These are phyloP conservation scores for Daldinia eschscholtzii DNA, from an alignment of 2,329 filamentous ascomycete genomes.

Conservation along the genomic window DNA sequence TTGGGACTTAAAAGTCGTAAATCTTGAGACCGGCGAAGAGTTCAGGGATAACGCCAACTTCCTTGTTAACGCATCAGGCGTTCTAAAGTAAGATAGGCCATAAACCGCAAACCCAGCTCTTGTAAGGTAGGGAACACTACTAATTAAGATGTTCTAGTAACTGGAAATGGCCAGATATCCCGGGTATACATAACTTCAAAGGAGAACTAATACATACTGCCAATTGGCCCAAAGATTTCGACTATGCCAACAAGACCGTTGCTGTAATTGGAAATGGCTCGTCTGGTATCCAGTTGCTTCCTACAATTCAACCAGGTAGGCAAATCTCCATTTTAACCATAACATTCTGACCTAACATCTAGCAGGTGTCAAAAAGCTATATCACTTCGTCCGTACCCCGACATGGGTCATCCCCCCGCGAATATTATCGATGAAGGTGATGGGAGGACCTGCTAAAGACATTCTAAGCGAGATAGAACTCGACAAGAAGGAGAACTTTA, in stretches of 20 bases:
- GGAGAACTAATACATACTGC: constrained; percentile 67
- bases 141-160: constrained; percentile 55
- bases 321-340: not conserved
- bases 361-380: constrained; percentile 56
- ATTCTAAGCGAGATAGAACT: constrained; percentile 58
- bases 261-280: constrained; percentile 70
- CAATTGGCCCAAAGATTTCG: constrained; percentile 64
- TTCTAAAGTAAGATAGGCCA: constrained; percentile 68
- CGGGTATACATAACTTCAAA: constrained; percentile 60
- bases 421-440: constrained; percentile 55
- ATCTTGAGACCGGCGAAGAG: constrained; percentile 55
- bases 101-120: no score
- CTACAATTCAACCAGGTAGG: constrained; percentile 61
- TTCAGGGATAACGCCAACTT: constrained; percentile 63
- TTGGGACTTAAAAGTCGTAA: constrained; percentile 59
- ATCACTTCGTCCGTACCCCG: constrained; percentile 59
- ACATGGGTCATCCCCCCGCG: constrained; percentile 59
- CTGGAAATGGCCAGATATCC: constrained; percentile 66
- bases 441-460: constrained; percentile 54
- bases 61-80: constrained; percentile 63
- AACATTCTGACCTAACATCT: constrained; percentile 21
- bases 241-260: constrained; percentile 64
- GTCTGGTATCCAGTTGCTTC: constrained; percentile 66
- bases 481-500: constrained; percentile 59
- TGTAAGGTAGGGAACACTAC: no score